Percentiles rank a stretch among this genome's conserved stretches.
Evolutionary conservation across 495 filamentous ascomycete genomes (phyloP).

Genomic region (Penicillium bialowiezense): DNA sequence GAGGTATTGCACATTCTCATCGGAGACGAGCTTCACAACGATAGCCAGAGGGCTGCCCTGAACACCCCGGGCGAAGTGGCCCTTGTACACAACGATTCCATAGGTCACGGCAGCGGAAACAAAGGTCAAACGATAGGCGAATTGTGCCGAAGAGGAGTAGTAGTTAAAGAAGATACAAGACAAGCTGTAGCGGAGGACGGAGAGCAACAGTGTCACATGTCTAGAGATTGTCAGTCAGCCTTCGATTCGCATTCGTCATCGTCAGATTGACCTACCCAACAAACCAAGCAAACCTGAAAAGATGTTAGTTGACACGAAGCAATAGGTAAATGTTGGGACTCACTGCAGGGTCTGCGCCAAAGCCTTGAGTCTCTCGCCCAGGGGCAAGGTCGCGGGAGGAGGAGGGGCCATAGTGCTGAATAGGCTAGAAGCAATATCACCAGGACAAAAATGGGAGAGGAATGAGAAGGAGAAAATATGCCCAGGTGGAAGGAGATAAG

Average conservation of each 20-base stretch:
- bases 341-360: slow-evolving; percentile 89
- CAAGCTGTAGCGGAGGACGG: slow-evolving; percentile 74
- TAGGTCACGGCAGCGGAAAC: slow-evolving; percentile 86
- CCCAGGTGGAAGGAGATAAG: slow-evolving; percentile 8
- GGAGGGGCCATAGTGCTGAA: slow-evolving; percentile 68
- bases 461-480: slow-evolving; percentile 5
- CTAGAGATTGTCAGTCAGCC: slow-evolving; percentile 40
- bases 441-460: not conserved
- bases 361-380: slow-evolving; percentile 68
- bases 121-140: slow-evolving; percentile 88
- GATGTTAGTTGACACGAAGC: slow-evolving; percentile 36
- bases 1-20: slow-evolving; percentile 98
- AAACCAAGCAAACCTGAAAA: slow-evolving; percentile 73
- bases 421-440: not conserved
- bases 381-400: slow-evolving; percentile 65
- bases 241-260: not conserved
- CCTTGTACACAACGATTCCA: slow-evolving; percentile 99
- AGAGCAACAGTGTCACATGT: slow-evolving; percentile 80
- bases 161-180: slow-evolving; percentile 83
- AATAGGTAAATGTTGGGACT: slow-evolving; percentile 31
- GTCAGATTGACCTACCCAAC: slow-evolving; percentile 64
- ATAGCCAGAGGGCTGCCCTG: slow-evolving; percentile 59
- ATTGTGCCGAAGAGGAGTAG: slow-evolving; percentile 65
- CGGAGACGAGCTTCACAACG: slow-evolving; percentile 61
- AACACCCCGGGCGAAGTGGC: slow-evolving; percentile 73